These are phyloP conservation scores for Gnomoniopsis smithogilvyi DNA, from an alignment of 2,329 filamentous ascomycete species.

Conservation along the genomic window DNA sequence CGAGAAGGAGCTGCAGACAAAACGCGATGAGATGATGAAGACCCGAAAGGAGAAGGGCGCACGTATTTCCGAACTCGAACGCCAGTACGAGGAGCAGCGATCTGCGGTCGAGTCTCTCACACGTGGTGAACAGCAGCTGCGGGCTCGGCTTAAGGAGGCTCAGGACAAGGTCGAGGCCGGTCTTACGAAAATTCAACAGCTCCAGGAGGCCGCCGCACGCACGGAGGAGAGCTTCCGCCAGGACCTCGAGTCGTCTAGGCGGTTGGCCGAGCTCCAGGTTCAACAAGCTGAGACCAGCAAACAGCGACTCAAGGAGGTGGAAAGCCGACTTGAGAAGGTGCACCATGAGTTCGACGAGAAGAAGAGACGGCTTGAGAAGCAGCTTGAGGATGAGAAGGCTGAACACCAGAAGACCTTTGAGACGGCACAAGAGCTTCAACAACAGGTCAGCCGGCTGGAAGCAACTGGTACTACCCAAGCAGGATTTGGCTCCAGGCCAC, in stretches of 20 bases:
- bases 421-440: conserved; percentile 47
- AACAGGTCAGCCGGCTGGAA: conserved; percentile 52
- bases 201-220: conserved; percentile 78
- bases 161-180: conserved; percentile 85
- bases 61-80: conserved; percentile 82
- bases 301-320: conserved; percentile 67
- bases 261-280: conserved; percentile 79
- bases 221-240: conserved; percentile 84
- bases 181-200: conserved; percentile 75
- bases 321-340: conserved; percentile 58
- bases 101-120: conserved; percentile 74
- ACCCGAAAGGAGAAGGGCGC: conserved; percentile 94
- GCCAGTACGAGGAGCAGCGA: conserved; percentile 80
- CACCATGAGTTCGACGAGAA: conserved; percentile 65
- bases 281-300: conserved; percentile 72
- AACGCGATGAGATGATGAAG: conserved; percentile 80
- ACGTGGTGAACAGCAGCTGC: conserved; percentile 75
- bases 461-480: conserved; percentile 41
- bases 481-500: conserved; percentile 48
- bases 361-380: conserved; percentile 51
- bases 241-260: conserved; percentile 76
- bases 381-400: conserved; percentile 54
- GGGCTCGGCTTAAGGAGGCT: conserved; percentile 76
- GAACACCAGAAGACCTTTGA: conserved; percentile 45
- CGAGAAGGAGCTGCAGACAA: conserved; percentile 86